Evolutionary conservation across 257 asterid genomes (phyloP), one percentile per base, ranked within the genome.

Genomic region (Fraxinus quadrangulata): DNA sequence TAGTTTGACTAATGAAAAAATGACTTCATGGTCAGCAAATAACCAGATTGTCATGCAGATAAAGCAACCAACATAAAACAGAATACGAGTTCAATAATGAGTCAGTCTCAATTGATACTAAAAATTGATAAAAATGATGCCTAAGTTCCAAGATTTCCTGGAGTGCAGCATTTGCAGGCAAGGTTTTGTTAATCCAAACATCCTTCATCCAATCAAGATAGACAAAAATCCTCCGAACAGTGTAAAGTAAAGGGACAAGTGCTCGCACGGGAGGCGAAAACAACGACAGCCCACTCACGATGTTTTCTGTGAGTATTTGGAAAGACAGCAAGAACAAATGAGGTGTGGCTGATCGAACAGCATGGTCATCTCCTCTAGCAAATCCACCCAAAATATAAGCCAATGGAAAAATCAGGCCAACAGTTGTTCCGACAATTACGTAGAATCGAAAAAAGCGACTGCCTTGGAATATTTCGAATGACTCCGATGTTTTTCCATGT

Each of bases 311-410:
- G 0, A 95, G 87, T 36, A 95, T 95, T 81, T 95, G 98, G 36
- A 84, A 90, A 17, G 99, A 91, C 0, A 95, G 87, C 82, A 95
- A 68, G 83, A 95, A 93, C 70, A 95, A 82, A 24, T 90, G 94
- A 42, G 99, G 97, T 5, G 96, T 88, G 0, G 98, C 98, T 1
- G 96, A 95, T 14, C 92, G 84, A 0, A 95, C 96, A 0, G 96
- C 99, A 36, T 90, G 94, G 11, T 95, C 94, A 80, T 95, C 99
- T 0, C 96, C 99, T 26, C 98, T 81, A 0, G 98, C 99, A 79
- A 92, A 93, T 2, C 98, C 98, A 19, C 99, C 99, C 72, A 95
- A 77, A 12, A 90, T 97, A 78, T 91, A 95, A 11, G 99, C 99
- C 84, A 93, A 74, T 3, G 99, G 98, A 80, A 95, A 54, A 80